phyloP scores from a whole-genome alignment of 2,329 filamentous ascomycete genomes.

The Verruconis gallopava region DNA sequence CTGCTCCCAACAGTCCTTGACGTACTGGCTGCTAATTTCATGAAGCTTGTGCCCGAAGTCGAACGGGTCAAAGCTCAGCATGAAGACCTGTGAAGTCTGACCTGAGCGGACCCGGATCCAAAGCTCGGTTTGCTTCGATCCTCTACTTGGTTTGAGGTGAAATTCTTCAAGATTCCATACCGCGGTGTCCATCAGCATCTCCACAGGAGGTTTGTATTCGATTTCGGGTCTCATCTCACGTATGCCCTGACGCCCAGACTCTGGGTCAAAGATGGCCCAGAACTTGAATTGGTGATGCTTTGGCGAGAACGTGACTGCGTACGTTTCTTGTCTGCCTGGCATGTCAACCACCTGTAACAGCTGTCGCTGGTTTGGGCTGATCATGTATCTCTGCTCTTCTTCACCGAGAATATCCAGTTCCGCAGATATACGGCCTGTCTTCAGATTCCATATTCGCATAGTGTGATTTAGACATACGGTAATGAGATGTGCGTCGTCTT shows the following conservation, averaged over 20 bases:
- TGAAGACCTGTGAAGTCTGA: constrained; percentile 47
- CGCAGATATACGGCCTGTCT: constrained; percentile 63
- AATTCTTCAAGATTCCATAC: constrained; percentile 39
- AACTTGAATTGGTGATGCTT: constrained; percentile 90
- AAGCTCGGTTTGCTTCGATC: constrained; percentile 28
- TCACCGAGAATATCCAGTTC: constrained; percentile 67
- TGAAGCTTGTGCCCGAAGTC: constrained; percentile 49
- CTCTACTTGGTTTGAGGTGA: constrained; percentile 24
- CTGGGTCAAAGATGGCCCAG: constrained; percentile 60
- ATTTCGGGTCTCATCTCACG: constrained; percentile 56
- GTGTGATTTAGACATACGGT: constrained; percentile 83
- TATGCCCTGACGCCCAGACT: constrained; percentile 45
- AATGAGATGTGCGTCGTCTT: constrained; percentile 45
- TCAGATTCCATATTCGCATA: constrained; percentile 77
- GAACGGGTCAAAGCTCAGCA: constrained; percentile 60
- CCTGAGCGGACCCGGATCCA: constrained; percentile 43
- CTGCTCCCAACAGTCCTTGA: constrained; percentile 48
- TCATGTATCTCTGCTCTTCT: constrained; percentile 39
- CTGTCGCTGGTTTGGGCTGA: constrained; percentile 67
- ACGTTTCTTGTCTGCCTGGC: constrained; percentile 34
- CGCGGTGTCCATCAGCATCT: constrained; percentile 37
- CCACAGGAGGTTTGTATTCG: constrained; percentile 49
- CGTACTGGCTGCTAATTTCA: background rate
- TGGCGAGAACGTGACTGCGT: constrained; percentile 76
- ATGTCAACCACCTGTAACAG: constrained; percentile 60